Conservation (phyloP, 352 stramenopile genomes). For the Phytophthora rubi region DNA sequence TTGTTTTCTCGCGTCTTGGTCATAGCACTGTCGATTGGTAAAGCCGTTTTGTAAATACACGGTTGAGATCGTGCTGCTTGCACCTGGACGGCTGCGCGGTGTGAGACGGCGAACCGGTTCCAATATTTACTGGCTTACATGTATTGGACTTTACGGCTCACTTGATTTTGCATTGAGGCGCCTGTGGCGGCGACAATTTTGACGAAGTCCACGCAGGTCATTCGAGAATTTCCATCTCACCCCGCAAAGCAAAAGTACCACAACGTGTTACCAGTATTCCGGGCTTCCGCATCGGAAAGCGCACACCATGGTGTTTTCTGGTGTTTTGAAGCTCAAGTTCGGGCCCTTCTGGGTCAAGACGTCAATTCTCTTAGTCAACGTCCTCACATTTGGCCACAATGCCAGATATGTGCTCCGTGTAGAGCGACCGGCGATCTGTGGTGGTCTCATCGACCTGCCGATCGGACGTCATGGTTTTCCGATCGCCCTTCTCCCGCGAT, state of each 20-base stretch:
- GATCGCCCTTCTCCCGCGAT: conserved; percentile 7
- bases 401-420: conserved; percentile 20
- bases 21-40: background rate
- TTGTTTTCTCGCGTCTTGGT: background rate
- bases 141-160: background rate
- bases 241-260: conserved; percentile 1
- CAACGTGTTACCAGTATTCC: background rate
- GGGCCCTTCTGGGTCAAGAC: conserved; percentile 22
- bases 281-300: background rate
- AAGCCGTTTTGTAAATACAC: background rate
- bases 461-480: conserved; percentile 9
- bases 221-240: conserved; percentile 6
- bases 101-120: background rate
- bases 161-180: background rate
- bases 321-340: conserved; percentile 13
- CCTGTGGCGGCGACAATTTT: background rate
- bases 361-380: conserved; percentile 20
- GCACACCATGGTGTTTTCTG: conserved; percentile 11
- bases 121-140: background rate
- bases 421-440: conserved; percentile 5
- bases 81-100: background rate
- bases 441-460: conserved; percentile 13
- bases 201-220: background rate
- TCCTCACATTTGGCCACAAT: conserved; percentile 1
- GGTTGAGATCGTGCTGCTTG: background rate